phyloP scores from a whole-genome alignment of 2,329 filamentous ascomycete genomes.

The Sclerotinia borealis region DNA sequence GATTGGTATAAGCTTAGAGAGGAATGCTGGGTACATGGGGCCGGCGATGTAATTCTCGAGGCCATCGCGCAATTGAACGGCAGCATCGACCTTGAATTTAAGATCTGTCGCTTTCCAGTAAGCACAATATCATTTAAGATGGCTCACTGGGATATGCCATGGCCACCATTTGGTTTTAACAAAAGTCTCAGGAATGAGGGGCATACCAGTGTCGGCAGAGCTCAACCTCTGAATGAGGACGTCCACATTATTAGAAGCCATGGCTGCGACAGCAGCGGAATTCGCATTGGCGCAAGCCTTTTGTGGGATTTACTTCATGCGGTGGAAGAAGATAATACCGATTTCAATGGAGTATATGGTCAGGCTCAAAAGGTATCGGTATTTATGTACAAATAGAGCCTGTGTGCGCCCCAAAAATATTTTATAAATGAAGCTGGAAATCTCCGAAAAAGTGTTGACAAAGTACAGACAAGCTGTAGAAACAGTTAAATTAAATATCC shows the following conservation, averaged over 20 bases:
- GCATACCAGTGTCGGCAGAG: constrained; percentile 37
- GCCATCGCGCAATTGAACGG: constrained; percentile 81
- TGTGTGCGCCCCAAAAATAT: neutral
- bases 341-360: neutral
- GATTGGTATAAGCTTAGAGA: constrained; percentile 82
- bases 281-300: constrained; percentile 25
- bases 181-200: neutral
- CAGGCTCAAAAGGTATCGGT: neutral
- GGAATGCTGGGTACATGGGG: constrained; percentile 70
- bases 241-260: constrained; percentile 56
- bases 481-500: neutral
- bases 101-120: constrained; percentile 51
- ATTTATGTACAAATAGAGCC: neutral
- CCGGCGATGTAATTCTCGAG: constrained; percentile 83
- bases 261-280: constrained; percentile 43
- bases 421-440: neutral
- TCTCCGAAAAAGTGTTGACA: neutral
- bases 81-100: constrained; percentile 74
- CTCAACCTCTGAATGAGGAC: constrained; percentile 52
- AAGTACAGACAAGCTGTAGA: neutral
- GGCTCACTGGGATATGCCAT: neutral
- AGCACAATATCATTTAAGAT: constrained; percentile 10
- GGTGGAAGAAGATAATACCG: neutral
- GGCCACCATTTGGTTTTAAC: neutral
- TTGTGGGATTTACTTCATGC: constrained; percentile 9